Base-by-base conservation (phyloP, 2,329 filamentous ascomycete species). In the Trichoderma aggressivum region DNA sequence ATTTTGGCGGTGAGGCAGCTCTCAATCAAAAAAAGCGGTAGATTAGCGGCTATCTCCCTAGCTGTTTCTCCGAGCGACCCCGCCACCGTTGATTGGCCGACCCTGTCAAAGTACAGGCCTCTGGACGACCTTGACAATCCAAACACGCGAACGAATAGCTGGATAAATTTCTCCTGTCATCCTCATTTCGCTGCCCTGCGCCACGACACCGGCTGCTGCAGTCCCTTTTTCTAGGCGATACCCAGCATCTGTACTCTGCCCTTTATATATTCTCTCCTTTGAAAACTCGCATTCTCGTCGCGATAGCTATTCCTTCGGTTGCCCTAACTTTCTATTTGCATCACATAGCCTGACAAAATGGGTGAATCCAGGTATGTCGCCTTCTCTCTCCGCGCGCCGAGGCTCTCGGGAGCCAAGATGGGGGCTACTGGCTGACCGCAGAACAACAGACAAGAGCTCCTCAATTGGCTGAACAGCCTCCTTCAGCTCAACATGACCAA, bases 401-500 rank as follows among this genome's bases (percentile, higher is more conserved):
- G 21, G 18, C 62, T 70, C 55, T 34, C 47, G n/a, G 32, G 16
- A 47, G n/a, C 50, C 21, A 39, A 50, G 8, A 67, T 12, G 50
- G 28, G 39, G 36, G 55, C 21, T 18, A 55, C n/a, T 32, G 30
- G 34, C 47, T 30, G 36, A 14, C 24, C n/a, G 26, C 60, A n/a
- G 70, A 71, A 71, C 36, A 74, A 72, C 78, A 98, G 96, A 87
- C 96, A 99, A 85, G 96, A 99, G 86, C 90, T 99, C 77, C 87
- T 99, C 77, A 89, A 91, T 84, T 99, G 96, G 96, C 87, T 98
- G 76, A 99, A 99, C 87, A 95, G 93, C 87, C 92, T 99, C 74
- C 90, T 99, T 65, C 94, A 98, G 86, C 91, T 99, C 79, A 99
- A 98, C 86, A 90, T 99, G 78, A 98, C 92, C 78, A 98, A 98